phyloP scores from a whole-genome alignment of 768 basidiomycete genomes.

The Trametes meyenii region DNA sequence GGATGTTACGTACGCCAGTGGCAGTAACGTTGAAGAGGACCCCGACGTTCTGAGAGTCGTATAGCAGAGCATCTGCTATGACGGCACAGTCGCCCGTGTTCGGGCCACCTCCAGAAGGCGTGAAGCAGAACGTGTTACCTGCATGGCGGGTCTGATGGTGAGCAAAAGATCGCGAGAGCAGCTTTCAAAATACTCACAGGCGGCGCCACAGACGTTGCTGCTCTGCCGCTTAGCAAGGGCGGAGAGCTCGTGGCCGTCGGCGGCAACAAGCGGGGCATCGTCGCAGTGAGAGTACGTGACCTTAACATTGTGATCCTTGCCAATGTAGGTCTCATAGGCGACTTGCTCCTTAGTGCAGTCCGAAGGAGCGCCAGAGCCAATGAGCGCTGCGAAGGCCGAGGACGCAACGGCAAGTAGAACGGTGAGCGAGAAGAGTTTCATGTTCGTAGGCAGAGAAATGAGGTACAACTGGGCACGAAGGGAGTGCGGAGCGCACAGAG shows the following conservation, averaged over 20 bases:
- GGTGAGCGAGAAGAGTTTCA: not conserved
- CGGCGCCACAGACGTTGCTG: conserved; percentile 42
- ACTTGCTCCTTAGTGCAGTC: conserved; percentile 1
- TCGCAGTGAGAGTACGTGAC: conserved; percentile 40
- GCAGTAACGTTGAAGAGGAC: conserved; percentile 15
- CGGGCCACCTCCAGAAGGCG: conserved; percentile 48
- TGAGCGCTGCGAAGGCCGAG: conserved; percentile 6
- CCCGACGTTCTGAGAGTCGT: conserved; percentile 51
- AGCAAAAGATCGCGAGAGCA: not conserved
- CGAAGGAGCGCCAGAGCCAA: not conserved
- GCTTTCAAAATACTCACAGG: conserved; percentile 35
- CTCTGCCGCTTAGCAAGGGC: conserved; percentile 32
- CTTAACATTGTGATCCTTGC: conserved; percentile 47
- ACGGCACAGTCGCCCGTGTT: conserved; percentile 50
- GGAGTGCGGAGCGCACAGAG: not conserved
- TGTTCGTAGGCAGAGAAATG: not conserved
- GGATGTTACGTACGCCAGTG: conserved; percentile 1
- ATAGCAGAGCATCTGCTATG: conserved; percentile 53
- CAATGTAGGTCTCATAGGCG: conserved; percentile 39
- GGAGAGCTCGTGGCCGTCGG: not conserved
- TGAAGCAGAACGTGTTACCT: conserved; percentile 47
- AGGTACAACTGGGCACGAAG: not conserved
- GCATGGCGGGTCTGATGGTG: not conserved
- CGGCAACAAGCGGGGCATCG: conserved; percentile 7
- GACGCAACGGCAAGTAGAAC: not conserved